Evolutionary conservation across 2,329 filamentous ascomycete genomes (phyloP), one percentile per base, ranked within the genome.

Genomic region (Septoria linicola): DNA sequence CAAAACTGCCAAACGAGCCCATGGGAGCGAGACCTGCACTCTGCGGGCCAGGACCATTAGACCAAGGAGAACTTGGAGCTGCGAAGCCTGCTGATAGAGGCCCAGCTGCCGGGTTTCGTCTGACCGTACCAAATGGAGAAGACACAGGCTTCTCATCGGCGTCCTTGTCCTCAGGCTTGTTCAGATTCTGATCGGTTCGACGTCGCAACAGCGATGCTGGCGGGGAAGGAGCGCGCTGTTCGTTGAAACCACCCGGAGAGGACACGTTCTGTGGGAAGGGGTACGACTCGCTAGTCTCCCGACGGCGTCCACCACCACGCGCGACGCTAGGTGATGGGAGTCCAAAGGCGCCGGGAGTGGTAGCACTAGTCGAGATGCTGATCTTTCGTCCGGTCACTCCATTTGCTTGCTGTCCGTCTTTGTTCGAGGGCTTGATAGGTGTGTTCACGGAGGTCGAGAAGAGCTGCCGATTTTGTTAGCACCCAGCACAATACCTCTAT

Each of bases 361-460:
- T 82, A 57, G 88, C 85, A 13, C 70, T 68, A 53, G 76, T 75
- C 16, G 91, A 93, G 41, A 96, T 72, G 1, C 91, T 96, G 13
- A 84, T 78, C 73, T 96, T 96, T 51, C 92, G 87, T 41, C 85
- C 81, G 49, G 87, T 84, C 8, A 78, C 64, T 8, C 77, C 77
- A 41, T 68, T 80, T 69, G 71, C 79, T 69, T 69, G 79, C 68
- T 68, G 78, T 54, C 70, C 78, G 70, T 73, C 83, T 74, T 88
- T 92, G 63, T 76, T 78, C 19, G 75, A 69, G 16, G 88, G 88
- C 72, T 97, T 97, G 61, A 96, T 76, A 27, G 90, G 87, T 30
- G 93, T 96, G 70, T 97, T 99, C 67, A 99, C 90, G 58, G 95
- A 93, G 43, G 81, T 82, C 43, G 83, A 73, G 71, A 96, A 96